phyloP scores from a whole-genome alignment of 805 yeast species.

The Saturnispora dispora region DNA sequence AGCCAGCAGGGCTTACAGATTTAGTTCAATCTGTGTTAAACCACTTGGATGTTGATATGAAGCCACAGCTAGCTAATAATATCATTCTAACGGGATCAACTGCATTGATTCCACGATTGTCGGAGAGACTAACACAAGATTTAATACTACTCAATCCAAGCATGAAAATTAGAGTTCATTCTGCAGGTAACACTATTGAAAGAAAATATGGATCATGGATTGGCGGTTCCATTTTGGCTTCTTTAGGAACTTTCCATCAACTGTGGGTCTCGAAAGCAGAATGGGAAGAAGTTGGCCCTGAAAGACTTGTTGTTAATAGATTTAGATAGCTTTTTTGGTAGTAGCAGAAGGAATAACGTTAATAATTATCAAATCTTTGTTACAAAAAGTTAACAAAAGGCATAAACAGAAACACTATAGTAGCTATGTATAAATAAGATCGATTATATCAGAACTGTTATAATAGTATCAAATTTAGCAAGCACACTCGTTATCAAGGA shows the following conservation, averaged over 20 bases:
- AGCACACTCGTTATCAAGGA: slow-evolving; percentile 26
- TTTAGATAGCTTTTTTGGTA: slow-evolving; percentile 44
- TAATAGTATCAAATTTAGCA: slow-evolving; percentile 12
- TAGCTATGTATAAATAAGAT: neutral
- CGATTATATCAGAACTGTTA: neutral
- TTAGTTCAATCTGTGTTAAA: slow-evolving; percentile 48
- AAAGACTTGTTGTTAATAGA: slow-evolving; percentile 68
- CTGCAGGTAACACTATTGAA: slow-evolving; percentile 70
- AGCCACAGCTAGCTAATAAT: slow-evolving; percentile 82
- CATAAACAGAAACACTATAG: neutral
- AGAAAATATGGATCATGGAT: slow-evolving; percentile 81
- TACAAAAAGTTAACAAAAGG: neutral
- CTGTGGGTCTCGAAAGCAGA: slow-evolving; percentile 86
- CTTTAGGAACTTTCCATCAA: slow-evolving; percentile 91
- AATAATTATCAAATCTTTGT: neutral
- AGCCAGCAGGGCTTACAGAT: slow-evolving; percentile 40
- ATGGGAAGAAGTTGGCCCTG: slow-evolving; percentile 81
- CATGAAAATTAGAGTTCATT: slow-evolving; percentile 71
- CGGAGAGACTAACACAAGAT: slow-evolving; percentile 67
- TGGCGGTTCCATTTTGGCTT: slow-evolving; percentile 82
- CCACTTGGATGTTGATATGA: slow-evolving; percentile 66
- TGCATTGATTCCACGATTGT: slow-evolving; percentile 71
- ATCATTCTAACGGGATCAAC: slow-evolving; percentile 81
- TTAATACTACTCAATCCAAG: slow-evolving; percentile 68
- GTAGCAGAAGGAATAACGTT: neutral